Evolutionary conservation across 441 rosid genomes (phyloP), one percentile per base, ranked within the genome.

Genomic region (Manihot esculenta): DNA sequence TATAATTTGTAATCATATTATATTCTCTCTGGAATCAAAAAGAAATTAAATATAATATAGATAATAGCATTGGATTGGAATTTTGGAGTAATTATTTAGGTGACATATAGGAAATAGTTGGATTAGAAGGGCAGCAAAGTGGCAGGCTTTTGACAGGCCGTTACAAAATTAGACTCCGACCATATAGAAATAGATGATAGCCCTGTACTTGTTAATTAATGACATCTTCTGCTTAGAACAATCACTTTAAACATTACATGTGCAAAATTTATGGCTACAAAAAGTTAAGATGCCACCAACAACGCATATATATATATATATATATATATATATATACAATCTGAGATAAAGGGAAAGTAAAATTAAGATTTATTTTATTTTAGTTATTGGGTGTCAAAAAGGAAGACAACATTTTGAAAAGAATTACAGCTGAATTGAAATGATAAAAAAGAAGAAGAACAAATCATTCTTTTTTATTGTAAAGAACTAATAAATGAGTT

Each of bases 401-500:
- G 62, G 35, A 38, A 21, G 59, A 21, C 60, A 54, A 7, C 35
- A 54, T 18, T 68, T 55, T 68, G 17, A 41, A 55, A 68, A 55
- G 62, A 68, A 55, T 13, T 54, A 54, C 18, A 30, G 68, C 7
- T 21, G 23, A 23, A 68, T 23, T 41, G 50, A 51, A 69, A 69
- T 18, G 49, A 69, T 14, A 45, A n/a, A 35, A 44, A 60, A 69
- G 45, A 17, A n/a, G 30, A 59, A 48, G 30, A 27, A 6, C 23
- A 27, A 45, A 68, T 44, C 53, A 56, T 54, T 55, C 41, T 44
- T 54, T 54, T 38, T 24, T n/a, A 10, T 24, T 42, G 62, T 21
- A 57, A 59, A 59, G 23, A 48, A 60, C 35, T 57, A 59, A 48
- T n/a, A 44, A 57, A 59, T 69, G 73, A 58, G 57, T 47, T 69